Evolutionary conservation across 2,329 filamentous ascomycete genomes (phyloP).

Genomic region (Xylariaceae sp.): DNA sequence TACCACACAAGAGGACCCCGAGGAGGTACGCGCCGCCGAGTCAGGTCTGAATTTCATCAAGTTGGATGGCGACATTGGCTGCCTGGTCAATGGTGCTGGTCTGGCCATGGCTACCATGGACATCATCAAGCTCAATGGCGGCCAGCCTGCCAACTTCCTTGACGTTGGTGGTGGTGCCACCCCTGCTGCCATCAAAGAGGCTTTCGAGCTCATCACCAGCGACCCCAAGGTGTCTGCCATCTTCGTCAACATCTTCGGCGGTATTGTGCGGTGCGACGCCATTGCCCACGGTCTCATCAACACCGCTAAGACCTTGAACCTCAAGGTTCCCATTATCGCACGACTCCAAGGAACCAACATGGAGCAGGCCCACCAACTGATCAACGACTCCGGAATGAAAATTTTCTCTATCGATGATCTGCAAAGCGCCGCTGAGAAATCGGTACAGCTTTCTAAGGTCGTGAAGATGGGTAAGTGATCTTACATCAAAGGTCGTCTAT

Average conservation of each 20-base stretch:
- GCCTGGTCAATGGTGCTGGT: constrained; percentile 97
- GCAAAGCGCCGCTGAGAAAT: constrained; percentile 96
- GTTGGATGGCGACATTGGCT: constrained; percentile 98
- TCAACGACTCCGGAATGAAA: constrained; percentile 98
- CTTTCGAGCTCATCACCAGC: constrained; percentile 98
- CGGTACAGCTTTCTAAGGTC: constrained; percentile 98
- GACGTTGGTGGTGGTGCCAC: constrained; percentile 98
- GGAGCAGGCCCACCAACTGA: constrained; percentile 88
- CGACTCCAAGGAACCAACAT: constrained; percentile 98
- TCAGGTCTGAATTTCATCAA: constrained; percentile 99
- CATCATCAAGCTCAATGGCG: constrained; percentile 99
- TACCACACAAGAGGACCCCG: constrained; percentile 91
- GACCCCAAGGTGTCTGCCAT: constrained; percentile 98
- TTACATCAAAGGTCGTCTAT: not conserved
- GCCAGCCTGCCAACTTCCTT: constrained; percentile 95
- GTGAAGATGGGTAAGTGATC: constrained; percentile 87
- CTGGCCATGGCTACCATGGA: constrained; percentile 99
- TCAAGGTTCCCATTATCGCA: constrained; percentile 95
- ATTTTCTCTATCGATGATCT: constrained; percentile 99
- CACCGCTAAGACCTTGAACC: constrained; percentile 92
- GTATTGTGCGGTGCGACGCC: constrained; percentile 96
- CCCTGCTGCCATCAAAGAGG: constrained; percentile 93
- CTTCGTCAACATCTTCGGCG: constrained; percentile 99
- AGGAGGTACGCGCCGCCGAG: constrained; percentile 96
- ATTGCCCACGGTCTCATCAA: constrained; percentile 96